These are phyloP conservation scores for Lactifluus echinatus DNA, from an alignment of 768 basidiomycete genomes.

Conservation along the genomic window DNA sequence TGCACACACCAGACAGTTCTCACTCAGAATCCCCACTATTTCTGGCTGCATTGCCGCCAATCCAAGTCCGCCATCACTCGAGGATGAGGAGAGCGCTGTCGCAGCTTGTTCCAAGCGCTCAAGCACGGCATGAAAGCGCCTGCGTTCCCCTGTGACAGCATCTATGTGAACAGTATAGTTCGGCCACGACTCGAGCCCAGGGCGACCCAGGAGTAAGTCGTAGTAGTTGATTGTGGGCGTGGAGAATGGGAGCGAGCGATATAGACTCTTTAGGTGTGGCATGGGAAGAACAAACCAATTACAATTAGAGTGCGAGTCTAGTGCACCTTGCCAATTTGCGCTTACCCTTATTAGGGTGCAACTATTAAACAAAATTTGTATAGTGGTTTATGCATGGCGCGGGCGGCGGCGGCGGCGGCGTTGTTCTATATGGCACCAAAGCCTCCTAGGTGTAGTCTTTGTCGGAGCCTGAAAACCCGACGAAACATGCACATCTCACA, in stretches of 20 bases:
- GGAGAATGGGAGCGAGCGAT: background rate
- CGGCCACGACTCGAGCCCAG: conserved; percentile 20
- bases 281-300: background rate
- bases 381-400: no score
- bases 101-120: conserved; percentile 45
- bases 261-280: background rate
- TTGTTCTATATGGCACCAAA: no score
- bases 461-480: no score
- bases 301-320: no score
- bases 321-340: no score
- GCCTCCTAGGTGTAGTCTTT: no score
- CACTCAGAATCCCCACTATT: conserved; percentile 60
- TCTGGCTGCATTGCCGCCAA: conserved; percentile 34
- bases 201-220: conserved; percentile 6
- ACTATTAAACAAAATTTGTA: no score
- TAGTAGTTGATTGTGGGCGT: conserved; percentile 14
- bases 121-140: conserved; percentile 41
- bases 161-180: conserved; percentile 53
- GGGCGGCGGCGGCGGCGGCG: no score
- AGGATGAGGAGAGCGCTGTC: conserved; percentile 38
- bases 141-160: conserved; percentile 38
- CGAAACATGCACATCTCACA: no score
- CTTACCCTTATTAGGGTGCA: no score
- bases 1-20: conserved; percentile 56
- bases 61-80: conserved; percentile 47